phyloP scores from a whole-genome alignment of 2,329 filamentous ascomycete species.

The Cercospora brassicicola region DNA sequence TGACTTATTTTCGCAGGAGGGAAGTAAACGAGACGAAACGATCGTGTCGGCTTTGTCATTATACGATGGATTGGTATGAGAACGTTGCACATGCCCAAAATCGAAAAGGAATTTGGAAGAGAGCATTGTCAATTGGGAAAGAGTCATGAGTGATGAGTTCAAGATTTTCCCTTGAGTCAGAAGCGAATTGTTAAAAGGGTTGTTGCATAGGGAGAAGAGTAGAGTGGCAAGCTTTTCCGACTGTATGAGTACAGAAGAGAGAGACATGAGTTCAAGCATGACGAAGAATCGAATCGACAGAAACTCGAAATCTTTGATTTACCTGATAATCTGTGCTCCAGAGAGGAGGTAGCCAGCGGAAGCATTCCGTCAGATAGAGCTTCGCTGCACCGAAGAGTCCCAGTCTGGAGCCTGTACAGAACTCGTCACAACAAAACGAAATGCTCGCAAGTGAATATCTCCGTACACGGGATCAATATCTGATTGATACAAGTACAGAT shows the following conservation, averaged over 20 bases:
- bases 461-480: neutral
- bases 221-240: neutral
- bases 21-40: slow-evolving; percentile 96
- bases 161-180: neutral
- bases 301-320: neutral
- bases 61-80: slow-evolving; percentile 82
- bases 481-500: neutral
- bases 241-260: neutral
- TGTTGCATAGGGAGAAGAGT: neutral
- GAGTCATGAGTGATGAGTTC: neutral
- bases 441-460: neutral
- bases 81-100: too few species aligned
- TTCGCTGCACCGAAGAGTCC: too few species aligned
- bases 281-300: neutral
- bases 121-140: neutral
- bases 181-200: neutral
- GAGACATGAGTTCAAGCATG: neutral
- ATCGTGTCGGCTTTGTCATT: slow-evolving; percentile 95
- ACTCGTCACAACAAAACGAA: too few species aligned
- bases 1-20: slow-evolving; percentile 57
- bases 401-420: too few species aligned
- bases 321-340: neutral
- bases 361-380: neutral
- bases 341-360: too few species aligned
- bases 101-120: neutral